phyloP scores from a whole-genome alignment of 495 filamentous ascomycete genomes.

The Chaetomium fimeti region DNA sequence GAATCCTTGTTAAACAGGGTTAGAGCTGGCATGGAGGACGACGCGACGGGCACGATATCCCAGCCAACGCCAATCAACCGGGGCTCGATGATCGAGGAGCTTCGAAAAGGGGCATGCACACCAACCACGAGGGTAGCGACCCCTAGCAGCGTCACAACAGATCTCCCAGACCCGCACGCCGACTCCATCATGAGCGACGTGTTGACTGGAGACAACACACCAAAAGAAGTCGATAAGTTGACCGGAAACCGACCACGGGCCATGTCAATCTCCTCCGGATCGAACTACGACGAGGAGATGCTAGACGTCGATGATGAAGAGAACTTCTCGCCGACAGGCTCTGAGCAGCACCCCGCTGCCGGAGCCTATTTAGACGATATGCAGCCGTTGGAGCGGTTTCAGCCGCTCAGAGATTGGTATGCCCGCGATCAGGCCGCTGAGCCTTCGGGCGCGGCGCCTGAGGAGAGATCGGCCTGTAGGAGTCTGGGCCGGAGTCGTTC shows the following conservation, averaged over 20 bases:
- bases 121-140: background rate
- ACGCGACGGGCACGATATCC: background rate
- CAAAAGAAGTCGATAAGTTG: background rate
- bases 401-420: conserved; percentile 11
- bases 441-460: background rate
- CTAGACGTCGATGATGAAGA: background rate
- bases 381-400: conserved; percentile 13
- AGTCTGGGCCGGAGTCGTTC: background rate
- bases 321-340: no score
- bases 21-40: background rate
- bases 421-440: background rate
- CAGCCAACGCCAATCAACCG: conserved; percentile 13
- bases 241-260: background rate
- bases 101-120: background rate
- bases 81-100: conserved; percentile 10
- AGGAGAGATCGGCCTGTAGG: background rate
- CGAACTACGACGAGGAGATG: conserved; percentile 2
- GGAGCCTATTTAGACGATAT: background rate
- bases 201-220: background rate
- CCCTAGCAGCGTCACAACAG: conserved; percentile 9
- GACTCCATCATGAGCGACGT: background rate
- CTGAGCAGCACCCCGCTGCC: background rate
- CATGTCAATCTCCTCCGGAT: conserved; percentile 1
- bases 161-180: background rate
- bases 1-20: background rate